Base-by-base conservation (phyloP, 2,329 filamentous ascomycete genomes). In the Lasiodiplodia gonubiensis region DNA sequence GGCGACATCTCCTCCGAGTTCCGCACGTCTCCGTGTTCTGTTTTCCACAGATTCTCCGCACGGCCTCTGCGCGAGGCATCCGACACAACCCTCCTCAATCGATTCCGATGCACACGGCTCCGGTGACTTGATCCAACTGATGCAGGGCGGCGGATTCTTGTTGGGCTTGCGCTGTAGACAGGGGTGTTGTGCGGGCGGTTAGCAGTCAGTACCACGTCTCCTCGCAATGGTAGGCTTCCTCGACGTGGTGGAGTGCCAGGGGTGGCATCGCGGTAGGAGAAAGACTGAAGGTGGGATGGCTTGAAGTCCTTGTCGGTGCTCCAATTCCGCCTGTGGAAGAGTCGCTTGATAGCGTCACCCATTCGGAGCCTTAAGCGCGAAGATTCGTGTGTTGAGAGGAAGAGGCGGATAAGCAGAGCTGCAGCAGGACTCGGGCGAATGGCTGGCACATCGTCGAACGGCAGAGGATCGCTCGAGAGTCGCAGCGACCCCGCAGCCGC, bases 241-340 rank as follows among this genome's bases (percentile, higher is more conserved):
- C 53, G 37, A 14, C 37, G 51, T 8, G 64, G 64, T 16, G 64
- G 51, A 8, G 39, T 42, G 23, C 64, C 64, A 1, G 39, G 23
- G n/a, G 16, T 16, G 18, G 64, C 53, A 37, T 55, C 27, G 14
- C 21, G 64, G 14, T 66, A 66, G 5, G 52, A 16, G 25, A 46
- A 14, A 6, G 64, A 46, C 16, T 48, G 64, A 10, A 37, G n/a
- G 10, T 18, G 16, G 14, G 39, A 42, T 18, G 42, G 30, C 33
- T 53, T 64, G 46, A n/a, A 37, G 33, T 64, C 27, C 49, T 64
- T 64, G 46, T 64, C 46, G 14, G 60, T 42, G 49, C 60, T 64
- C 46, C 60, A 33, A 30, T 52, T 21, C 18, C 61, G 48, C 33
- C 49, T 39, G 49, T 54, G 61, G 35, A 64, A 64, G 18, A 64